A percentile compares a stretch with the other conserved stretches of the same genome.
Conservation (phyloP, 331 rosid genomes). For the Phaseolus coccineus region DNA sequence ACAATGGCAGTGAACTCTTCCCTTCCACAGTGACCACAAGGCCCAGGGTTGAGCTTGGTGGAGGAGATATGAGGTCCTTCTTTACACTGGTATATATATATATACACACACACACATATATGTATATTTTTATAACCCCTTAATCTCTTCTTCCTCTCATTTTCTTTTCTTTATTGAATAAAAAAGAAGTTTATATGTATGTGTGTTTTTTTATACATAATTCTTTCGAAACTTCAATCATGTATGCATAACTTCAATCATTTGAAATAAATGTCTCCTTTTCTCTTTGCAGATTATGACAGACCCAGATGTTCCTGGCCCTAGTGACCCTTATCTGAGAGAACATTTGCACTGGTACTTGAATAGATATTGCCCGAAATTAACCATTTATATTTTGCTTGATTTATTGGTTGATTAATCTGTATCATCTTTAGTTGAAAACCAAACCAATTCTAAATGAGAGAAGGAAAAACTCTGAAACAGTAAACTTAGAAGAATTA, state of each 20-base stretch:
- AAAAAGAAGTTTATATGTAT: neutral
- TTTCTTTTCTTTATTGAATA: neutral
- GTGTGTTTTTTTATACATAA: neutral
- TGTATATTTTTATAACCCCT: neutral
- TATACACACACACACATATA: neutral
- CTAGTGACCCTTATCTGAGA: constrained; percentile 81
- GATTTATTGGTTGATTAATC: neutral
- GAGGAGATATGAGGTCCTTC: constrained; percentile 70
- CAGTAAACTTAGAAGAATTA: neutral
- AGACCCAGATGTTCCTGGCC: constrained; percentile 91
- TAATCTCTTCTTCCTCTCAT: neutral
- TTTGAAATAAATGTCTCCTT: constrained; percentile 36
- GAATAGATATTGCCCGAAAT: neutral
- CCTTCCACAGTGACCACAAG: constrained; percentile 62
- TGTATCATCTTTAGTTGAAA: neutral
- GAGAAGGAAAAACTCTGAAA: neutral
- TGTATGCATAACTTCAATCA: neutral
- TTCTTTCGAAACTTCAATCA: neutral
- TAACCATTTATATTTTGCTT: neutral
- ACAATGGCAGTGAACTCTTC: constrained; percentile 74
- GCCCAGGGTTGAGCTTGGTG: constrained; percentile 72
- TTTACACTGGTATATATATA: constrained; percentile 63
- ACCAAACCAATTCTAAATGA: neutral
- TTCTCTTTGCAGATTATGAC: constrained; percentile 65
- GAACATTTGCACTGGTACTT: constrained; percentile 81